These are phyloP conservation scores for Thozetella sp. DNA, from an alignment of 495 filamentous ascomycete genomes.

Conservation along the genomic window DNA sequence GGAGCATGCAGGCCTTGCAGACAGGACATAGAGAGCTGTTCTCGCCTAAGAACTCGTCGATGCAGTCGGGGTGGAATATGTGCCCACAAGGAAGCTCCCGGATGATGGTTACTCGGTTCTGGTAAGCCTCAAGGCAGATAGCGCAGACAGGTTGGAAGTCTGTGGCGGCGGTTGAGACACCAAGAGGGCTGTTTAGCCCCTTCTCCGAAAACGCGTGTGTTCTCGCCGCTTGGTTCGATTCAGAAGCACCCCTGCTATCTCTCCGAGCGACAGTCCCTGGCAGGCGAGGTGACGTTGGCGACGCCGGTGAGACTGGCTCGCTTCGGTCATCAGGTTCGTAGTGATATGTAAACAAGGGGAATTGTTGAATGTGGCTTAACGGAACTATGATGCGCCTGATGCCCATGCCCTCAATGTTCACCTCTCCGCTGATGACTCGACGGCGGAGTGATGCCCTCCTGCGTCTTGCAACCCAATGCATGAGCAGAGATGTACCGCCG, in stretches of 20 bases:
- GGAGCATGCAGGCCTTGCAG: constrained; percentile 79
- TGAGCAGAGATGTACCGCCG: constrained; percentile 62
- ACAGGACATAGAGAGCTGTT: constrained; percentile 82
- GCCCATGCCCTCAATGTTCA: constrained; percentile 79
- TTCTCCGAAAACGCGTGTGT: constrained; percentile 16
- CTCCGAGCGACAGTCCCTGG: constrained; percentile 3
- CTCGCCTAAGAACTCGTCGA: constrained; percentile 74
- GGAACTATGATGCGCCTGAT: constrained; percentile 78
- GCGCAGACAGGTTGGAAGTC: constrained; percentile 74
- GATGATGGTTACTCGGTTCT: constrained; percentile 65
- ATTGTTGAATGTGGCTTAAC: constrained; percentile 60
- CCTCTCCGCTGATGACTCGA: constrained; percentile 72
- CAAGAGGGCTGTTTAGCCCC: constrained; percentile 7
- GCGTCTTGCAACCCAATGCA: constrained; percentile 73
- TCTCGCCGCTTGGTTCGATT: constrained; percentile 1
- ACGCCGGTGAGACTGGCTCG: constrained; percentile 17
- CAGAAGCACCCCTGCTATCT: constrained; percentile 5
- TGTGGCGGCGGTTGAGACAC: constrained; percentile 27
- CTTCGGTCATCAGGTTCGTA: constrained; percentile 33
- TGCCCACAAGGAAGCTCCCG: constrained; percentile 87
- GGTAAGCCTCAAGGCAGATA: constrained; percentile 86
- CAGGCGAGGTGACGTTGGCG: background rate
- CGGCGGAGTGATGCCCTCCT: constrained; percentile 65
- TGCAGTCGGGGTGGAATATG: constrained; percentile 88
- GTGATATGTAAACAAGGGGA: constrained; percentile 76